Percentiles rank a stretch among this genome's conserved stretches.
phyloP scores from a whole-genome alignment of 1,284 basidiomycete genomes.

The Melampsora larici-populina region DNA sequence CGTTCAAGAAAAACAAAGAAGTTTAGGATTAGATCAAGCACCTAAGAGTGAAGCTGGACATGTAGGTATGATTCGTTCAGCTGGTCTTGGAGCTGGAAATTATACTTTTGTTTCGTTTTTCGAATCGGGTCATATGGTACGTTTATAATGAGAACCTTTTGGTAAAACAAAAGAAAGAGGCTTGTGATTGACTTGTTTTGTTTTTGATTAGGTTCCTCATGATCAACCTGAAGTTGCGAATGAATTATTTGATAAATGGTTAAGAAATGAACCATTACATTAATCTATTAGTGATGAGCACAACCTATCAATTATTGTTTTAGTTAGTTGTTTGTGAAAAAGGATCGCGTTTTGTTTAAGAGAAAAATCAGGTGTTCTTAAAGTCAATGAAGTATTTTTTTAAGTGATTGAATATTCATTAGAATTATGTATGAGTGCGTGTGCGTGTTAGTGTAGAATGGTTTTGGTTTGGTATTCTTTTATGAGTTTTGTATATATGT shows the following conservation, averaged over 20 bases:
- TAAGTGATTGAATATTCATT: no score
- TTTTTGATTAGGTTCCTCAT: slow-evolving; percentile 32
- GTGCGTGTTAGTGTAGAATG: no score
- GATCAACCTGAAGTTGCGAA: slow-evolving; percentile 37
- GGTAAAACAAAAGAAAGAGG: no score
- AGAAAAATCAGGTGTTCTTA: no score
- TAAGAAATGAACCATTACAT: slow-evolving; percentile 34
- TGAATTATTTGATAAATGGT: slow-evolving; percentile 40
- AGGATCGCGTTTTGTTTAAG: no score
- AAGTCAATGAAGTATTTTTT: no score
- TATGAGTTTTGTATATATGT: no score
- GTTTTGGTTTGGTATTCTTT: no score
- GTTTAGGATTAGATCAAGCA: background rate
- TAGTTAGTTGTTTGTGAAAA: no score
- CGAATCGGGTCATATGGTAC: slow-evolving; percentile 41
- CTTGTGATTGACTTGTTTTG: background rate
- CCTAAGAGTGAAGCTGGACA: slow-evolving; percentile 1
- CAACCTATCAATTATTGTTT: no score
- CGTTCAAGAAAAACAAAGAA: background rate
- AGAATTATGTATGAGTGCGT: no score
- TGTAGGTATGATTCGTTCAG: slow-evolving; percentile 35
- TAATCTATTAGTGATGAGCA: no score
- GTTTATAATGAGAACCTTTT: background rate
- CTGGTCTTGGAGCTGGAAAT: slow-evolving; percentile 42
- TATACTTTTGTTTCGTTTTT: slow-evolving; percentile 36